A percentile compares a stretch with the other conserved stretches of the same genome.
These are phyloP conservation scores for Salix suchowensis DNA, from an alignment of 345 rosid genomes.

Conservation along the genomic window DNA sequence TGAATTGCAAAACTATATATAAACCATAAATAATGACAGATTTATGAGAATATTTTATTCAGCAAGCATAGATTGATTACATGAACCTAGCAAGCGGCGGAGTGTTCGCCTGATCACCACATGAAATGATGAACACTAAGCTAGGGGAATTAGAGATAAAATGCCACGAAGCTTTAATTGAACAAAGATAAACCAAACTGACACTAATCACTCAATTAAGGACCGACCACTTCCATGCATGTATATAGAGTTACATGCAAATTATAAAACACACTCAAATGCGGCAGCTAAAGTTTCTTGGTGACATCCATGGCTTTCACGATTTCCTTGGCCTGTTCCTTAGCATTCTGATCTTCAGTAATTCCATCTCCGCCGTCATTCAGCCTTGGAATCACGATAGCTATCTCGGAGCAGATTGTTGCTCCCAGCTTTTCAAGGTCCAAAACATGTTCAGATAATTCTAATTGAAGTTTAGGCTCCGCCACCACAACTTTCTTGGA, in stretches of 20 bases:
- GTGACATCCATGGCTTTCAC: background rate
- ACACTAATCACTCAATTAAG: background rate
- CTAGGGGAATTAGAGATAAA: background rate
- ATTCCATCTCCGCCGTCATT: background rate
- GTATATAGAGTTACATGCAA: background rate
- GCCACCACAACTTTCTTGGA: constrained; percentile 32
- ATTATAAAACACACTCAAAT: background rate
- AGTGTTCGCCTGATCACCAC: too few species aligned
- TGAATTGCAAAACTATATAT: too few species aligned
- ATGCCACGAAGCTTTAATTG: background rate
- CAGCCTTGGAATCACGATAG: background rate
- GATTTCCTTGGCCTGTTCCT: background rate
- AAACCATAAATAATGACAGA: too few species aligned
- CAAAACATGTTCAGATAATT: constrained; percentile 30
- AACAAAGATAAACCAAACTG: background rate
- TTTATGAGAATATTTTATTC: too few species aligned
- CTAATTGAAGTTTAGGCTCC: constrained; percentile 35
- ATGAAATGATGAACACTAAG: background rate
- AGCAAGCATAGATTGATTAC: too few species aligned
- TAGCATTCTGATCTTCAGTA: background rate
- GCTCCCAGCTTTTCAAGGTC: constrained; percentile 10
- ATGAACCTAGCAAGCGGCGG: too few species aligned
- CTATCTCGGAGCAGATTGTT: background rate
- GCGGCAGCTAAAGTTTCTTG: background rate
- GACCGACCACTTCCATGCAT: background rate